Conservation (phyloP, 306 rosid species). For the Ziziphus jujuba region DNA sequence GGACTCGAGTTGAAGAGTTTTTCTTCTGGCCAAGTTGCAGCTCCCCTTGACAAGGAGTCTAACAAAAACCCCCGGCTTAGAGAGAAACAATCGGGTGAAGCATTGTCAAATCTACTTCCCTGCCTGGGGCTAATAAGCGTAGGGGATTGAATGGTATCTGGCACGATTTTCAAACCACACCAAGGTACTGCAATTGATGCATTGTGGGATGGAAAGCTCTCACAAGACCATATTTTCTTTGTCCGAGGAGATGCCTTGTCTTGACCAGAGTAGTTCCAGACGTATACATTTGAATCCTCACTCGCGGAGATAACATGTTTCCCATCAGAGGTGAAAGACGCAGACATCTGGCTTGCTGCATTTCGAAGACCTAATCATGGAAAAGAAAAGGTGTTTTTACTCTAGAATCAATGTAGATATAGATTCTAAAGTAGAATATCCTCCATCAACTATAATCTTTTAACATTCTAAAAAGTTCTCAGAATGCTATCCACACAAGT, state of each 20-base stretch:
- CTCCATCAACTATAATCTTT: neutral
- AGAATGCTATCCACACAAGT: neutral
- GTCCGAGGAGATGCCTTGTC: conserved; percentile 47
- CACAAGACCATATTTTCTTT: conserved; percentile 58
- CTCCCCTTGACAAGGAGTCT: conserved; percentile 63
- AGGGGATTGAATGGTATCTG: conserved; percentile 49
- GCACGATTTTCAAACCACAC: conserved; percentile 58
- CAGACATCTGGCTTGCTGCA: conserved; percentile 60
- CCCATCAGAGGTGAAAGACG: conserved; percentile 82
- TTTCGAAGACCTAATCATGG: conserved; percentile 51
- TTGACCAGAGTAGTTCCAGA: conserved; percentile 64
- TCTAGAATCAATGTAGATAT: neutral
- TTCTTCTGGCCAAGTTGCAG: conserved; percentile 85
- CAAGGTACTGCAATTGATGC: conserved; percentile 78
- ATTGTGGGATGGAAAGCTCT: conserved; percentile 60
- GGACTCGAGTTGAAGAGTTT: conserved; percentile 47
- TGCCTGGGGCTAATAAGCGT: conserved; percentile 22
- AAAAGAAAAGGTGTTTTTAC: neutral
- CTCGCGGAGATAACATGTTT: conserved; percentile 68
- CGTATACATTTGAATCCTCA: conserved; percentile 69
- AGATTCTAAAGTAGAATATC: neutral
- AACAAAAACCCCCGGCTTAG: conserved; percentile 51
- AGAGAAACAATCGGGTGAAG: conserved; percentile 72
- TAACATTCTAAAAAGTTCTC: neutral
- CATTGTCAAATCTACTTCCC: conserved; percentile 23